Base-by-base conservation (phyloP, 306 rosid genomes). In the Prunus kanzakura region DNA sequence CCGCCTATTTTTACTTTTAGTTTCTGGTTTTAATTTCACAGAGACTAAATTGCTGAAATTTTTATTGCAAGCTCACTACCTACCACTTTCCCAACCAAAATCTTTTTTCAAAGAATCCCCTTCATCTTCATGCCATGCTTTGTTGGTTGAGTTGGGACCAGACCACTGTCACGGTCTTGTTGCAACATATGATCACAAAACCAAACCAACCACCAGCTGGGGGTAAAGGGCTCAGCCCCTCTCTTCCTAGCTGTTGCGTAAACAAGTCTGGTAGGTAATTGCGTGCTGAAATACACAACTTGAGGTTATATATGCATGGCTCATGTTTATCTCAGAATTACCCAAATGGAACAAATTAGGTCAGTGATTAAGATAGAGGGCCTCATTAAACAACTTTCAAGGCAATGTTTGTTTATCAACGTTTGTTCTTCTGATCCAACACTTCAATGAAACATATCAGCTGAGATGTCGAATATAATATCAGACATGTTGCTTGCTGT, bases 61-160 rank as follows among this genome's bases (percentile, higher is more conserved):
- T 58, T 38, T 22, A 20, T 66, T 63, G 58, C 68, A 64, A 67
- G 23, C 13, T 52, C 55, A 64, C 68, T 14, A 83, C 81, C 86
- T 32, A 82, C 76, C 71, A 58, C 49, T 35, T 52, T 49, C 55
- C 61, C 77, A 81, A 63, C 81, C 83, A 80, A 72, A 72, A 55
- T 70, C 69, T 35, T 65, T 81, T 41, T 72, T 77, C 46, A 0
- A 35, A 35, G 43, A 50, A 45, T 9, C 29, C 29, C 49, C 52
- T 56, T 38, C 43, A 38, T 29, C 32, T 60, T 27, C 50, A 43
- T 45, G 51, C 54, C 77, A 16, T 63, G 22, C 20, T 62, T n/a
- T 19, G 78, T 69, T 61, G 46, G 71, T 72, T 23, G 75, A 62
- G 71, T 80, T 60, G 76, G 83, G 78, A 20, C 78, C 77, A 35